A percentile compares a stretch with the other conserved stretches of the same genome.
Evolutionary conservation across 108 stramenopile species (phyloP).

Genomic region (Discostella pseudostelligera): DNA sequence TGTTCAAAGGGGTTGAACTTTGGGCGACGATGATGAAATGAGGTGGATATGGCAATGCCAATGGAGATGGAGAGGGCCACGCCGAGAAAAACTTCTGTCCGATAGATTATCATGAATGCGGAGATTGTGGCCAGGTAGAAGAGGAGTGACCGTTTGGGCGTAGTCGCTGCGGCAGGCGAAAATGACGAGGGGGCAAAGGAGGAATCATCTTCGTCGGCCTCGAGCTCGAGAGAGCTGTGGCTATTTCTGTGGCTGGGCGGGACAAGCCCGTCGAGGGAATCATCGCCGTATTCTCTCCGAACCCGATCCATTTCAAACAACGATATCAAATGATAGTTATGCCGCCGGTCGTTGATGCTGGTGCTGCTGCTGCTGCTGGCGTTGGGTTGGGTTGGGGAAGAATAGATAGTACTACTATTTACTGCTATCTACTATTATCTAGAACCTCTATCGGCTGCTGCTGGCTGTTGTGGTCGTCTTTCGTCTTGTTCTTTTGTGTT

Average conservation of each 20-base stretch:
- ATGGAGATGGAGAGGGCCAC: conserved; percentile 27
- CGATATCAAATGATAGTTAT: background rate
- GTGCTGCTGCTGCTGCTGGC: background rate
- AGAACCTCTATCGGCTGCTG: too few species aligned
- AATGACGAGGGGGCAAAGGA: conserved; percentile 8
- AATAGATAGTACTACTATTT: too few species aligned
- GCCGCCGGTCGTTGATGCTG: background rate
- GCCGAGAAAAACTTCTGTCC: conserved; percentile 38
- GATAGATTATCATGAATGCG: conserved; percentile 46
- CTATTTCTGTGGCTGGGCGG: conserved; percentile 11
- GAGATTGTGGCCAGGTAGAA: conserved; percentile 43
- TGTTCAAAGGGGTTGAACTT: conserved; percentile 20
- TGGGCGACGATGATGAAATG: background rate
- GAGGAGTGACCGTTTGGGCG: conserved; percentile 22
- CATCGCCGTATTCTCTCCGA: conserved; percentile 44
- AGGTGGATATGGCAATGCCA: conserved; percentile 18
- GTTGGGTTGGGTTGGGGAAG: too few species aligned
- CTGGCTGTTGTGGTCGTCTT: too few species aligned
- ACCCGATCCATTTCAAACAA: conserved; percentile 3
- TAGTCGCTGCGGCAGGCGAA: background rate
- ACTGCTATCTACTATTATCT: too few species aligned
- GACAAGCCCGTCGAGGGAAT: conserved; percentile 31
- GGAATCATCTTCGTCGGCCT: conserved; percentile 7
- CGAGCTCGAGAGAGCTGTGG: conserved; percentile 17
- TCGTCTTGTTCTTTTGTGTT: too few species aligned